Evolutionary conservation across 495 filamentous ascomycete genomes (phyloP).

Genomic region (Penicillium roqueforti): DNA sequence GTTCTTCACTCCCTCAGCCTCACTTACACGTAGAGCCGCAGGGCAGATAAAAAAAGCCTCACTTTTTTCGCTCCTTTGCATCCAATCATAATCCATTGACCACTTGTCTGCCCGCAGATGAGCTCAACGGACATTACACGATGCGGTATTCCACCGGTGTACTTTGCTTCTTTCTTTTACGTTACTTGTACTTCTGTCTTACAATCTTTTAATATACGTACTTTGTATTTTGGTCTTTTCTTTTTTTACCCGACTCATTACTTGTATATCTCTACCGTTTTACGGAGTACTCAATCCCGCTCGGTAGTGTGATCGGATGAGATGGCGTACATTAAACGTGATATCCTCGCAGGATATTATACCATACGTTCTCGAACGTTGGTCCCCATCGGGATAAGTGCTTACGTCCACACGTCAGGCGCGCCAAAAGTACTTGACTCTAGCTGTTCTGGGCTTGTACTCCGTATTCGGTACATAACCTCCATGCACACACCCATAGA

Average conservation of each 20-base stretch:
- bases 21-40: constrained; percentile 29
- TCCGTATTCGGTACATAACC: too few relatives aligned
- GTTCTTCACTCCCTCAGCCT: constrained; percentile 23
- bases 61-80: constrained; percentile 7
- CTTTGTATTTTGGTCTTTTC: not conserved
- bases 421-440: not conserved
- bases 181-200: not conserved
- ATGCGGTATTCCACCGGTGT: not conserved
- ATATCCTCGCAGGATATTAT: constrained; percentile 3
- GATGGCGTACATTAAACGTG: constrained; percentile 4
- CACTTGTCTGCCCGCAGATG: too few relatives aligned
- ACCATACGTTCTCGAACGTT: not conserved
- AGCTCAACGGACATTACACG: not conserved
- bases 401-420: constrained; percentile 7
- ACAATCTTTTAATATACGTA: not conserved
- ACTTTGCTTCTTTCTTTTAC: too few relatives aligned
- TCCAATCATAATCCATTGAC: not conserved
- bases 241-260: not conserved
- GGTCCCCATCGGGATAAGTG: constrained; percentile 4
- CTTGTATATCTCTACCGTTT: not conserved
- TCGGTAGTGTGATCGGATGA: not conserved
- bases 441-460: not conserved
- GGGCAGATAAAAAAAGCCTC: constrained; percentile 22
- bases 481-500: too few relatives aligned
- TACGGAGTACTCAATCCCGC: not conserved